These are phyloP conservation scores for Symbiodinium natans DNA, from an alignment of 73 alveolate species.

Conservation along the genomic window DNA sequence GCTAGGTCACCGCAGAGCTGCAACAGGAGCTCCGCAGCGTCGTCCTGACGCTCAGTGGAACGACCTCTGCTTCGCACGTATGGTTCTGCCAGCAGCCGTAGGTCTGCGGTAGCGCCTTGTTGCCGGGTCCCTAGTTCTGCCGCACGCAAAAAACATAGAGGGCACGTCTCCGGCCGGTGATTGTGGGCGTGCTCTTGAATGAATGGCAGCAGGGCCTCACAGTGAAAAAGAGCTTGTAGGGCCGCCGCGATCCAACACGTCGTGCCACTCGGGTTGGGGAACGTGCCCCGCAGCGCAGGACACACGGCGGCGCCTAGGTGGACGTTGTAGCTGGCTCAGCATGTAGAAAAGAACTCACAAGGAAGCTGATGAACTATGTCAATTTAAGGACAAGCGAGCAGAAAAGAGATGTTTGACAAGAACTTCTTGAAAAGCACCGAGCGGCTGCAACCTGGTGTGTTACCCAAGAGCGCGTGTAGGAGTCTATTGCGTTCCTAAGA, in stretches of 20 bases:
- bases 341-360: no score
- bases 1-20: neutral
- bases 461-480: neutral
- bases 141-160: neutral
- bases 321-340: neutral
- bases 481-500: neutral
- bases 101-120: neutral
- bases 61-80: neutral
- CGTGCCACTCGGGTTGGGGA: neutral
- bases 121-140: neutral
- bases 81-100: neutral
- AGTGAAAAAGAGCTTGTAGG: neutral
- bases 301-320: neutral
- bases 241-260: neutral
- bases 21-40: neutral
- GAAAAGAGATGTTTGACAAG: neutral
- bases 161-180: neutral
- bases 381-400: no score
- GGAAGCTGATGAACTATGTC: no score
- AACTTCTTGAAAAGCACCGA: neutral
- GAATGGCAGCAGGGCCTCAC: neutral
- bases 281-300: neutral
- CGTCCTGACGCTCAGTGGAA: neutral
- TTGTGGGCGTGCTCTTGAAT: neutral
- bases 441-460: neutral